phyloP scores from a whole-genome alignment of 208 protist genomes.

The Leishmania arabica region DNA sequence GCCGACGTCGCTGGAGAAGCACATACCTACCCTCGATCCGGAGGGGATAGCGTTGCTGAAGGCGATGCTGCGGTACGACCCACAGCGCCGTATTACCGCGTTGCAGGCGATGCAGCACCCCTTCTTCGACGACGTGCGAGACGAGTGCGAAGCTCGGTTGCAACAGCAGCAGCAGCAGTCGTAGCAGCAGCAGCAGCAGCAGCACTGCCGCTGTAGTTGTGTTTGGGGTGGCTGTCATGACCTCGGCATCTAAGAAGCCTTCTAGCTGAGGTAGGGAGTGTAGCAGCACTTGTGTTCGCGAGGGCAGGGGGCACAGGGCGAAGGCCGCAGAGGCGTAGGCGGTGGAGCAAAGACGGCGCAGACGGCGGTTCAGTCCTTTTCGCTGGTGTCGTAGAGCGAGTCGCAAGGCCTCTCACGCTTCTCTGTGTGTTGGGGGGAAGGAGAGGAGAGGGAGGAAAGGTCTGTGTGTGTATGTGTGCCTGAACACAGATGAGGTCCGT shows the following conservation, averaged over 20 bases:
- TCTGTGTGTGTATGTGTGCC: too few species aligned
- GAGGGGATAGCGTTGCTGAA: slow-evolving; percentile 68
- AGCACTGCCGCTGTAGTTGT: neutral
- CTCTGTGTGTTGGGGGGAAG: neutral
- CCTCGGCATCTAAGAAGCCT: neutral
- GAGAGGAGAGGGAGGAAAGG: too few species aligned
- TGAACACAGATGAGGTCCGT: neutral
- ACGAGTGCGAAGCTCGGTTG: slow-evolving; percentile 35
- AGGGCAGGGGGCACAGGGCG: neutral
- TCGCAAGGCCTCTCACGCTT: neutral
- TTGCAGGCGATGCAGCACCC: slow-evolving; percentile 70
- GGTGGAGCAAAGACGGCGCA: neutral
- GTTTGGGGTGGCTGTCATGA: neutral
- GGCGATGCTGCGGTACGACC: slow-evolving; percentile 70
- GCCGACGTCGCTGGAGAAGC: slow-evolving; percentile 34
- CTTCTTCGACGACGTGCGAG: slow-evolving; percentile 87
- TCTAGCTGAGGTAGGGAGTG: neutral
- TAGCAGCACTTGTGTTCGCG: neutral
- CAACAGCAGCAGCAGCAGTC: slow-evolving; percentile 26
- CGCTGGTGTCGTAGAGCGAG: neutral
- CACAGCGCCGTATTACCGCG: slow-evolving; percentile 70
- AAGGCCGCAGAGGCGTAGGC: neutral
- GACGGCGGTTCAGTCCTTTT: neutral
- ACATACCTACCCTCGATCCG: slow-evolving; percentile 59
- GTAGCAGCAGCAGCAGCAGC: slow-evolving; percentile 11